Evolutionary conservation across 208 protist species (phyloP).

Genomic region (Leishmania amazonensis): DNA sequence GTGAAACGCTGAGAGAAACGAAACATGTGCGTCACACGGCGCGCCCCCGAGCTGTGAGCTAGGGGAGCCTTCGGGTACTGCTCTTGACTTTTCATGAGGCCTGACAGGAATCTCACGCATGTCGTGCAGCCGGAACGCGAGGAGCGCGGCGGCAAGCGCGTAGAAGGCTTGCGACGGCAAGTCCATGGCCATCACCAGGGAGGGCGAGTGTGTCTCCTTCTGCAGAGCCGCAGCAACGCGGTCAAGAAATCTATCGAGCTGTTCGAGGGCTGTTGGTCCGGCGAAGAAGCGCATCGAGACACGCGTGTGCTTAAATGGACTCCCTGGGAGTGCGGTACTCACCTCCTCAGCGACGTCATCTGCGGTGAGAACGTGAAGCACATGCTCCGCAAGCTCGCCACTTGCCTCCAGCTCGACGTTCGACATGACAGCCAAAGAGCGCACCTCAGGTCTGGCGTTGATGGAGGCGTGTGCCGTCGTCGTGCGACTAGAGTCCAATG

Average conservation of each 20-base stretch:
- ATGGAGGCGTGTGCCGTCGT: background rate
- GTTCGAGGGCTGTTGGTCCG: background rate
- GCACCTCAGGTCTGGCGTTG: background rate
- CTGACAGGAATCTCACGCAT: background rate
- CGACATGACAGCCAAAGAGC: background rate
- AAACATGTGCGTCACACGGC: conserved; percentile 6
- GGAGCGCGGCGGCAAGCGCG: conserved; percentile 19
- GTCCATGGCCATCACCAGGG: conserved; percentile 25
- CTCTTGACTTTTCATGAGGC: background rate
- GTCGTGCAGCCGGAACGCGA: conserved; percentile 22
- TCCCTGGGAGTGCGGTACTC: background rate
- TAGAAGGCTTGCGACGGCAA: conserved; percentile 21
- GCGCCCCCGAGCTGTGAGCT: background rate
- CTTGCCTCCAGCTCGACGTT: background rate
- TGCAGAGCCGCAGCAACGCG: conserved; percentile 4
- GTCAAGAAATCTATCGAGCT: conserved; percentile 19
- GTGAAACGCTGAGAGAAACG: conserved; percentile 19
- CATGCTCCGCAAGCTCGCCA: background rate
- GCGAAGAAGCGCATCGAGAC: conserved; percentile 12
- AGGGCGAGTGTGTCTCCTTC: background rate
- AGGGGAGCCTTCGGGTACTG: background rate
- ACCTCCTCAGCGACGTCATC: conserved; percentile 23
- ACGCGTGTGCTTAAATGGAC: conserved; percentile 12
- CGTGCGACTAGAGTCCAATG: background rate
- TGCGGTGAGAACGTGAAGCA: conserved; percentile 3